Percentiles rank a stretch among this genome's conserved stretches.
phyloP scores from a whole-genome alignment of 2,329 filamentous ascomycete genomes.

The Esteya vermicola region DNA sequence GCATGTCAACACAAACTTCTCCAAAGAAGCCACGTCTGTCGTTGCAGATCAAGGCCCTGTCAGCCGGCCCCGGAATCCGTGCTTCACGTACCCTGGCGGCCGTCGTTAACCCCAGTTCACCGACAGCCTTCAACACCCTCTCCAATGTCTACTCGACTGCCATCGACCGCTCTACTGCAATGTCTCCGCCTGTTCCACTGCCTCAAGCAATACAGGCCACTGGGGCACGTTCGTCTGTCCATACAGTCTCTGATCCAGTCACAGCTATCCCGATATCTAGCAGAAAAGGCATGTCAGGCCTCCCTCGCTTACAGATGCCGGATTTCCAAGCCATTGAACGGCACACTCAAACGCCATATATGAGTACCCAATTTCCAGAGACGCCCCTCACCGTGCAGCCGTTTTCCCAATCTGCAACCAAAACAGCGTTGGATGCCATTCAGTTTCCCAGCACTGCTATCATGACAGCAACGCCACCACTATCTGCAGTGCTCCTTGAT shows the following conservation, averaged over 20 bases:
- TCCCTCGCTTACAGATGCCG: slow-evolving; percentile 21
- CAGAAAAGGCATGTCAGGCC: slow-evolving; percentile 14
- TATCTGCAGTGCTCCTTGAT: slow-evolving; percentile 39
- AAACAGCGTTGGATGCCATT: slow-evolving; percentile 24
- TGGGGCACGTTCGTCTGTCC: too few species aligned
- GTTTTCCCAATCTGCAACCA: slow-evolving; percentile 30
- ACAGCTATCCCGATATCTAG: slow-evolving; percentile 16
- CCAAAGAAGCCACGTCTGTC: slow-evolving; percentile 40
- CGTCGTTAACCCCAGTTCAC: slow-evolving; percentile 40
- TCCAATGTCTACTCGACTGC: slow-evolving; percentile 51
- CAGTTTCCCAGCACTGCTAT: slow-evolving; percentile 30
- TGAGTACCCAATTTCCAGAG: slow-evolving; percentile 30
- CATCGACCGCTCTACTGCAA: slow-evolving; percentile 43
- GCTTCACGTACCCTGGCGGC: slow-evolving; percentile 28
- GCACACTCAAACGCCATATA: slow-evolving; percentile 27
- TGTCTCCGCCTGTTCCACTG: slow-evolving; percentile 30
- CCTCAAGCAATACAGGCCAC: too few species aligned
- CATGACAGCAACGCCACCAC: slow-evolving; percentile 45
- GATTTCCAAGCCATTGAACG: slow-evolving; percentile 16
- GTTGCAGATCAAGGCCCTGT: slow-evolving; percentile 29
- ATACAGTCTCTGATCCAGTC: slow-evolving; percentile 2
- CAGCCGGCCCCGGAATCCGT: slow-evolving; percentile 20
- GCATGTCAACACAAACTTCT: slow-evolving; percentile 14
- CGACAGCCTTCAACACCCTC: slow-evolving; percentile 51
- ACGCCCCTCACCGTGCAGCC: slow-evolving; percentile 39